Evolutionary conservation across 2,329 filamentous ascomycete species (phyloP).

Genomic region (Talaromyces marneffei): DNA sequence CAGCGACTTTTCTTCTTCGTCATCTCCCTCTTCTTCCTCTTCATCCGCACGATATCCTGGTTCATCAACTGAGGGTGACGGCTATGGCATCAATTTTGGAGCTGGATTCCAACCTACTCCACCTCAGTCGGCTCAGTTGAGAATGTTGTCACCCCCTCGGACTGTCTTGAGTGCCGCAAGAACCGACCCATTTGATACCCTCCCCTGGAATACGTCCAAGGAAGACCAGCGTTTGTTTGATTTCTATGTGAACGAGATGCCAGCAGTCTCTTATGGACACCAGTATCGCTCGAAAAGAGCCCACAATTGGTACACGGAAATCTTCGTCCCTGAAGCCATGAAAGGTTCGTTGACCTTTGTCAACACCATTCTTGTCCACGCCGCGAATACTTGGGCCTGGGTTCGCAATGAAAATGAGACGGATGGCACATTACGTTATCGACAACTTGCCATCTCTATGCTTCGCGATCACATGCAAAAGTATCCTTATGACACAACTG

Average conservation of each 20-base stretch:
- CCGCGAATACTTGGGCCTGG: constrained; percentile 35
- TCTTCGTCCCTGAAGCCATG: constrained; percentile 39
- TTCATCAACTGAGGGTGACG: constrained; percentile 1
- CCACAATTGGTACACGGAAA: constrained; percentile 35
- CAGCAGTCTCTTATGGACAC: constrained; percentile 35
- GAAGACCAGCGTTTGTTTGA: constrained; percentile 33
- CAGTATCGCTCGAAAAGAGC: constrained; percentile 29
- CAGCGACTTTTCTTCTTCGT: background rate
- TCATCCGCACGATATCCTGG: background rate
- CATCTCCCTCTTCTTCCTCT: background rate
- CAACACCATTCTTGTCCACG: constrained; percentile 35
- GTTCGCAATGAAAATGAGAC: constrained; percentile 31
- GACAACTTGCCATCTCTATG: constrained; percentile 29
- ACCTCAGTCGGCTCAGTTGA: constrained; percentile 16
- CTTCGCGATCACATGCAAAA: constrained; percentile 29
- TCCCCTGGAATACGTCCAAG: constrained; percentile 28
- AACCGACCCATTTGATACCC: constrained; percentile 34
- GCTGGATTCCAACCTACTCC: background rate
- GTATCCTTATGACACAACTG: constrained; percentile 30
- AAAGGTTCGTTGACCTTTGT: constrained; percentile 35
- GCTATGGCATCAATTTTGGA: background rate
- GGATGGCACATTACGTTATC: constrained; percentile 26
- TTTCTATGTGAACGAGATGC: constrained; percentile 38
- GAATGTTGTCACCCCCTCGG: constrained; percentile 17
- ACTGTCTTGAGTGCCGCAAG: constrained; percentile 32